Evolutionary conservation across 192 early-diverging fungal genomes (phyloP), one percentile per base, ranked within the genome.

Genomic region (Phlyctochytrium arcticum): DNA sequence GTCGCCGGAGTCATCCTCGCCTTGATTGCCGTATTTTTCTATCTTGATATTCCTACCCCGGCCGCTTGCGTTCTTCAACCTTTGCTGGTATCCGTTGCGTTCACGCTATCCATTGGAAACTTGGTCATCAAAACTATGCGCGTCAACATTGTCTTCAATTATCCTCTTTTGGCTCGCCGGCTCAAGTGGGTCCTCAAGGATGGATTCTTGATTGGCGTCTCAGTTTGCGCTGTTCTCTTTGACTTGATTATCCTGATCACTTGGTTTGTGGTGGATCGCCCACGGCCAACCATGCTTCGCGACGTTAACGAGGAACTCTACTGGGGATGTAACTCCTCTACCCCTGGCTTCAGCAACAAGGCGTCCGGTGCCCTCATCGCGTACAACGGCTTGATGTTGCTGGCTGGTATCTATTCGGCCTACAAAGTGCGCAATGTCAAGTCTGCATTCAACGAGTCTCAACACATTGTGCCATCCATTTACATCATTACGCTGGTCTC

Each of bases 381-480:
- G 35, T 58, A 58, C 56, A 58, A 58, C 37, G 36, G 19, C 12
- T 23, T 58, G 8, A 37, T 32, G 56, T 29, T 58, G 56, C 35
- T 58, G 12, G 19, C 39, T n/a, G 56, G 56, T 6, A 39, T 58
- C 2, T 58, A 58, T 29, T 36, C 32, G 29, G 56, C 35, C 34
- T 10, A 37, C 23, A 24, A 58, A 58, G 56, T 58, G 32, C 56
- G 56, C 35, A 58, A 58, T 29, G 56, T 58, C 34, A 58, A 58
- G 34, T 58, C 56, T 32, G 56, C 56, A 15, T 58, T 24, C 56
- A 58, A 58, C 56, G 56, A 58, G 36, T 37, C 34, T n/a, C 56
- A 58, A 36, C 56, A 58, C 34, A 58, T 58, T 36, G 34, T 58
- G 9, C 32, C 34, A 6, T 58, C 35, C 56, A 36, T 58, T 39